Percentiles rank a stretch among this genome's conserved stretches.
phyloP scores from a whole-genome alignment of 768 basidiomycete genomes.

The Boletus huronensis region DNA sequence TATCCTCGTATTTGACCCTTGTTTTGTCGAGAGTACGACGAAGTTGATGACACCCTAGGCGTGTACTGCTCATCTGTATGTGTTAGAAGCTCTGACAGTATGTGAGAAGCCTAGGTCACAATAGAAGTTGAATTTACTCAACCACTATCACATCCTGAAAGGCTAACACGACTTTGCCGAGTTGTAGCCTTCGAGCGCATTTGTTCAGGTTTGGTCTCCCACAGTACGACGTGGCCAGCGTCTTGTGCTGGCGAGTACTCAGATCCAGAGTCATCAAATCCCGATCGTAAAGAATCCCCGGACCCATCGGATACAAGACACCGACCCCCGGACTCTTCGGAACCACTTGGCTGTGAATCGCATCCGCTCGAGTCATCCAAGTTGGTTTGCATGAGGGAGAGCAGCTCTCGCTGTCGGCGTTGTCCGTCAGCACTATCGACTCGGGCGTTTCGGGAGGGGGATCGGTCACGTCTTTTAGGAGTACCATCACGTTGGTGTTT shows the following conservation, averaged over 20 bases:
- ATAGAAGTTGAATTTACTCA: constrained; percentile 3
- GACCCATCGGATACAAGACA: constrained; percentile 17
- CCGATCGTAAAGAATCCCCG: constrained; percentile 19
- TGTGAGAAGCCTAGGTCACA: constrained; percentile 5
- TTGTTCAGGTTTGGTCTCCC: constrained; percentile 10
- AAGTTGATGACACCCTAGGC: constrained; percentile 9
- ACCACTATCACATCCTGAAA: constrained; percentile 3
- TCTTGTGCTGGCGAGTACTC: constrained; percentile 33
- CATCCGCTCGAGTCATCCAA: constrained; percentile 13
- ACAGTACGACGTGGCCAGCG: neutral
- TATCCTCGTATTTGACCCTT: neutral
- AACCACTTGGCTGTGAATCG: constrained; percentile 19
- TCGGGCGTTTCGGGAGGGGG: constrained; percentile 1
- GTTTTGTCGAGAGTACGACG: constrained; percentile 6
- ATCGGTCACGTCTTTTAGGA: constrained; percentile 13
- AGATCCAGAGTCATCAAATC: constrained; percentile 26
- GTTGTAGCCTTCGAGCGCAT: neutral
- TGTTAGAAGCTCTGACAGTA: constrained; percentile 1
- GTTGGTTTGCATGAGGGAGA: constrained; percentile 5
- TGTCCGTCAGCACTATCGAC: constrained; percentile 9
- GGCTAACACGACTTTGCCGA: constrained; percentile 5
- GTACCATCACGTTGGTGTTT: constrained; percentile 5
- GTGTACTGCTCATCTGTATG: constrained; percentile 21
- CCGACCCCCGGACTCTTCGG: constrained; percentile 13
- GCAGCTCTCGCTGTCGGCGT: constrained; percentile 21